Conservation (phyloP, 108 stramenopile species). For the Cyclotella kingstonii region DNA sequence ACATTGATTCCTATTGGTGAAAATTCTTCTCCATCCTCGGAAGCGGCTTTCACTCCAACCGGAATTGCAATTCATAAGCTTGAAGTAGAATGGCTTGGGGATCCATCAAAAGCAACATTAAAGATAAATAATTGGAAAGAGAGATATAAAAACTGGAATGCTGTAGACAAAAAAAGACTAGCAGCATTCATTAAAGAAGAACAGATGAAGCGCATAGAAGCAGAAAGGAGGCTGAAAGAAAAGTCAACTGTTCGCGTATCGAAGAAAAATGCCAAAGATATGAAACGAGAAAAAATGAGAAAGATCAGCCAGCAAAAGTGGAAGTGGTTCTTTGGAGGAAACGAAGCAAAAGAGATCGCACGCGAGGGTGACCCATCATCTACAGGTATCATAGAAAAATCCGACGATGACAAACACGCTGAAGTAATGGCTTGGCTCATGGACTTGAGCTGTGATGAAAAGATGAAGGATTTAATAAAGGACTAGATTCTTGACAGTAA, state of each 20-base stretch:
- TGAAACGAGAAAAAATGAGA: conserved; percentile 11
- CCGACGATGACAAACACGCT: background rate
- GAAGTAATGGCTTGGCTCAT: conserved; percentile 20
- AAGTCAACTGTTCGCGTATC: background rate
- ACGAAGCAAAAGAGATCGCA: background rate
- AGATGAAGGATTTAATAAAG: background rate
- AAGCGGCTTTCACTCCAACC: background rate
- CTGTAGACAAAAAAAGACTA: background rate
- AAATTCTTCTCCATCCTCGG: background rate
- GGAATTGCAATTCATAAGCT: background rate
- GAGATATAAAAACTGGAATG: background rate
- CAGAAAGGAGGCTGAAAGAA: background rate
- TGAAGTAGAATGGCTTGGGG: background rate
- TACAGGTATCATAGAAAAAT: background rate
- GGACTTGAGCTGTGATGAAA: conserved; percentile 8
- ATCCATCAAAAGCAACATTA: background rate
- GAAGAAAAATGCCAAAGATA: conserved; percentile 3
- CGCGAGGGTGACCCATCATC: background rate
- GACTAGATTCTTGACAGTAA: no score
- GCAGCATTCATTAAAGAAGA: conserved; percentile 4
- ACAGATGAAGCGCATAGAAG: background rate
- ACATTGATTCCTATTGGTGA: background rate
- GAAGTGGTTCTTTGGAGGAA: conserved; percentile 28
- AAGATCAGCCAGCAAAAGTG: conserved; percentile 26
- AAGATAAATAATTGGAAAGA: background rate